Evolutionary conservation across 768 basidiomycete species (phyloP), one percentile per base, ranked within the genome.

Genomic region (Plicaturopsis crispa): DNA sequence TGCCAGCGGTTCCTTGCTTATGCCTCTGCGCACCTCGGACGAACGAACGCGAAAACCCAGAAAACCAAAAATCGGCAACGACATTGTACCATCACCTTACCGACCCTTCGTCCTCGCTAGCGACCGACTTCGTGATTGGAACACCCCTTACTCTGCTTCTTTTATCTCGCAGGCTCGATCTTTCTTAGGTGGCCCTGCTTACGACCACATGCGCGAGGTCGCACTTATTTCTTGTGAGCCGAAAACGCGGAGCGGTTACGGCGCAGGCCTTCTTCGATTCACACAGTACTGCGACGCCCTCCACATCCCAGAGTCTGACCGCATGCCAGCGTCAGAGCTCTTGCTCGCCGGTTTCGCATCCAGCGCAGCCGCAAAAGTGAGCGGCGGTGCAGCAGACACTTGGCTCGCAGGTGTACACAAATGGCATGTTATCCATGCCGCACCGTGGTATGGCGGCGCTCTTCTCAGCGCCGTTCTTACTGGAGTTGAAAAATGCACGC

Each of bases 211-310:
- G 26, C n/a, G n/a, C n/a, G 26, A 28, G 14, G 26, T 31, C 40
- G 13, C n/a, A 41, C 6, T 13, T 33, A 2, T 22, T n/a, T 17
- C 45, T 21, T 36, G 56, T 2, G 49, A 53, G 2, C 33, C 48
- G 11, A 43, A 32, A 7, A 56, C 53, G 3, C 39, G 33, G 4
- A 33, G 23, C 6, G 50, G 51, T 4, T 65, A 65, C 32, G 57
- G 51, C 1, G 57, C 63, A 0, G 60, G 62, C 0, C 30, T 61
- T 0, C 48, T 61, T 0, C 44, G 51, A 0, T 65, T 62, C 47
- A 59, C 49, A 0, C 55, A 65, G 30, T 67, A 61, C 38, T 67
- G 64, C 21, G 56, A 68, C 31, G 13, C 34, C 1, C 38, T 44
- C 22, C 8, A 39, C 3, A 53, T 66, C 5, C 21, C 50, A 0